Evolutionary conservation across 805 yeast species (phyloP).

Genomic region (Saturnispora besseyi): DNA sequence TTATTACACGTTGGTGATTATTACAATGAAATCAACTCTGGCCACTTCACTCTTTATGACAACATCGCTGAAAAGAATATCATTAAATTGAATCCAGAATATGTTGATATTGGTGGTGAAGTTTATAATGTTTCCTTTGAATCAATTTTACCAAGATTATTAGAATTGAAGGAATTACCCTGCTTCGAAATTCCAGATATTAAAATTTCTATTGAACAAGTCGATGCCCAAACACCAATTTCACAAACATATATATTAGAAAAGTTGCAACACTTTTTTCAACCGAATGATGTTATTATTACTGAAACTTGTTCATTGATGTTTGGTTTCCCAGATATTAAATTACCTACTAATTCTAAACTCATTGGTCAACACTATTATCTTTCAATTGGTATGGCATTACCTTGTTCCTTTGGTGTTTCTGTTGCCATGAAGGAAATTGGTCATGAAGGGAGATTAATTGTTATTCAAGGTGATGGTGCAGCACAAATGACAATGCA

Average conservation of each 20-base stretch:
- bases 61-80: slow-evolving; percentile 34
- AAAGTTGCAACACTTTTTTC: slow-evolving; percentile 26
- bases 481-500: slow-evolving; percentile 92
- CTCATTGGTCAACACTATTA: slow-evolving; percentile 64
- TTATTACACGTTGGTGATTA: slow-evolving; percentile 64
- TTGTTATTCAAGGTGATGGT: slow-evolving; percentile 84
- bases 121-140: slow-evolving; percentile 38
- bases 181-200: slow-evolving; percentile 9
- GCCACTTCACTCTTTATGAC: slow-evolving; percentile 43
- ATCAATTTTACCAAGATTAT: slow-evolving; percentile 36
- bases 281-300: slow-evolving; percentile 61
- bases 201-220: slow-evolving; percentile 14
- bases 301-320: slow-evolving; percentile 79
- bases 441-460: slow-evolving; percentile 38
- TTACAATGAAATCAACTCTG: slow-evolving; percentile 60
- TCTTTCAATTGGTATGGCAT: slow-evolving; percentile 80
- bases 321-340: slow-evolving; percentile 64
- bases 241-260: slow-evolving; percentile 40
- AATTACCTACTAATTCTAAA: slow-evolving; percentile 45
- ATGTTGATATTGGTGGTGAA: slow-evolving; percentile 38
- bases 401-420: slow-evolving; percentile 81
- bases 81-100: slow-evolving; percentile 45
- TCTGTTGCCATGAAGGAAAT: slow-evolving; percentile 62
- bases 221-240: slow-evolving; percentile 28
- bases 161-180: slow-evolving; percentile 17